Conservation (phyloP, 371 early-diverging fungal species). For the Apophysomyces variabilis region DNA sequence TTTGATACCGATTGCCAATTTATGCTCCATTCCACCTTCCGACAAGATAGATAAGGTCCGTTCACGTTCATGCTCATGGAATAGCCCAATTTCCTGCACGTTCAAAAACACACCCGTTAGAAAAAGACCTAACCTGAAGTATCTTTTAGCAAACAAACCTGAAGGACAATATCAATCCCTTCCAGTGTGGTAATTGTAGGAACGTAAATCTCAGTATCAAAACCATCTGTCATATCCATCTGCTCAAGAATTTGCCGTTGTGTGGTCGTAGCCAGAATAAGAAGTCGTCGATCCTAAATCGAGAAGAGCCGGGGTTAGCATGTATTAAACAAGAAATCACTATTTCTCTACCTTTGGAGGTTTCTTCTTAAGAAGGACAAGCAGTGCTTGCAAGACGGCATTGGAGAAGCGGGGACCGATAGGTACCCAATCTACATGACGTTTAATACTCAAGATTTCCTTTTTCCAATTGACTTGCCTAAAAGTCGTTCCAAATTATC, state of each 20-base stretch:
- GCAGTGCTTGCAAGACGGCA: constrained; percentile 93
- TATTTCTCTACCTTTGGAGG: constrained; percentile 75
- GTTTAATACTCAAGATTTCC: neutral
- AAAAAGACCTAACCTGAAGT: neutral
- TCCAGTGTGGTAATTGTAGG: constrained; percentile 66
- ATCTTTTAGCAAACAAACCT: constrained; percentile 28
- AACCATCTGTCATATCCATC: constrained; percentile 88
- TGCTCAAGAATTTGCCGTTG: constrained; percentile 80
- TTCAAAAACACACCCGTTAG: neutral
- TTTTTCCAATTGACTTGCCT: constrained; percentile 43
- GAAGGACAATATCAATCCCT: constrained; percentile 76
- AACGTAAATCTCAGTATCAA: constrained; percentile 84
- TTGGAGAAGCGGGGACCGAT: constrained; percentile 99
- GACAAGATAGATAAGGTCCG: constrained; percentile 59
- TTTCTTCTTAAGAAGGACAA: constrained; percentile 88
- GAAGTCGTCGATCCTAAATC: constrained; percentile 67
- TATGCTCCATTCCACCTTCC: constrained; percentile 58
- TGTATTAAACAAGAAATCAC: too few relatives aligned
- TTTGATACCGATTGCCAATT: constrained; percentile 88
- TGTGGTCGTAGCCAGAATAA: constrained; percentile 89
- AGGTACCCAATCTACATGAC: constrained; percentile 88
- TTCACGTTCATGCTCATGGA: constrained; percentile 63
- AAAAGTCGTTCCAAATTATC: constrained; percentile 97
- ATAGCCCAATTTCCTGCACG: constrained; percentile 57
- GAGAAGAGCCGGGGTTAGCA: neutral